Base-by-base conservation (phyloP, 805 yeast species). In the Zygotorulaspora sp. region DNA sequence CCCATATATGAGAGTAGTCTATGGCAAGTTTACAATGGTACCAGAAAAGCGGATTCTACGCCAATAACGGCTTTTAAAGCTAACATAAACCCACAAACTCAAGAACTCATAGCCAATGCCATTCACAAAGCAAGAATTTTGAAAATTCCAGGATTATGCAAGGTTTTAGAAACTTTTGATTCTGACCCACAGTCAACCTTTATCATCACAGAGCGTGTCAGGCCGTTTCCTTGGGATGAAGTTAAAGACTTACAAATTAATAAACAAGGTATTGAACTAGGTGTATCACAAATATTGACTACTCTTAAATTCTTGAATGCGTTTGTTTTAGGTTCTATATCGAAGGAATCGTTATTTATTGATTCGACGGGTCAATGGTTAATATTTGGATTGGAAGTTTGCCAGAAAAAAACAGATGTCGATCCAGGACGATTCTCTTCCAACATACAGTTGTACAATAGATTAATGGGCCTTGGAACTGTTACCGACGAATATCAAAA, bases 291-390 rank as follows among this genome's bases (percentile, higher is more conserved):
- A 38, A 11, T 57, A 13, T 35, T 52, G 19, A 48, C 45, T 19
- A 52, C 58, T n/a, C 30, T 58, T 18, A 45, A 52, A 14, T 43
- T 57, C 24, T 27, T 63, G 19, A 48, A 51, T 30, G 48, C 23
- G 54, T 74, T 81, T 17, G 65, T 82, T 5, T 82, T 84, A 52
- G 90, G 88, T 5, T 77, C 77, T 42, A 47, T 86, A 9, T 69
- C 74, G 41, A 48, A 63, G 13, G 67, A 73, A 27, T 74, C 83
- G 1, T 71, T 89, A 1, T 88, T 66, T 55, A 78, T 85, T 11
- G 81, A 75, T 38, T 72, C 69, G 20, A 54, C 68, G 11, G 95
- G 96, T 10, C 94, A 83, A 53, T 86, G 95, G 90, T 80, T 77
- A 42, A 56, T 89, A 18, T 83, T 83, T 41, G 95, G 96, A 1